These are phyloP conservation scores for Trichoderma sp. DNA, from an alignment of 2,329 filamentous ascomycete genomes.

Conservation along the genomic window DNA sequence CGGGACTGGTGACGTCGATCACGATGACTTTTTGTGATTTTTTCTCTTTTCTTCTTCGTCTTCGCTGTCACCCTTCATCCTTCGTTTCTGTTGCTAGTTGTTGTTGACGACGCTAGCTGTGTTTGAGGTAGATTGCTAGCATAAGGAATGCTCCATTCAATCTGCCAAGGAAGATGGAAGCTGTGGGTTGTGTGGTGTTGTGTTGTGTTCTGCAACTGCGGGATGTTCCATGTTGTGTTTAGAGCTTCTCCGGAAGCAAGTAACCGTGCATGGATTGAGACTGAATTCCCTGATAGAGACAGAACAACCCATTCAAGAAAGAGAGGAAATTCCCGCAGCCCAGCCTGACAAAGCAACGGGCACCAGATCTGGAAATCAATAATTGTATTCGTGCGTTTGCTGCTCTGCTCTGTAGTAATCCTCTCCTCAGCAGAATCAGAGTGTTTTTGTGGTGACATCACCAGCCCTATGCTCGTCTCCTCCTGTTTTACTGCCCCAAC, in stretches of 20 bases:
- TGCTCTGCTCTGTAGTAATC: background rate
- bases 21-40: background rate
- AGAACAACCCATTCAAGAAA: too few species aligned
- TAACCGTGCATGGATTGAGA: background rate
- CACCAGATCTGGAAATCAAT: too few species aligned
- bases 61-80: too few species aligned
- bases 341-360: background rate
- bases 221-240: background rate
- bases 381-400: too few species aligned
- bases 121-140: background rate
- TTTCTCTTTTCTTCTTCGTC: background rate
- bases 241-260: too few species aligned
- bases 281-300: too few species aligned
- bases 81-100: background rate
- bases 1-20: slow-evolving; percentile 15
- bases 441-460: background rate
- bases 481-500: background rate
- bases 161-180: background rate
- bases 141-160: background rate
- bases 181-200: background rate
- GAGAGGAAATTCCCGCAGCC: too few species aligned
- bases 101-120: background rate
- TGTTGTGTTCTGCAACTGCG: too few species aligned
- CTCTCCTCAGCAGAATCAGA: too few species aligned
- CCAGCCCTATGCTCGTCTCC: background rate